Percentiles rank a stretch among this genome's conserved stretches.
Evolutionary conservation across 345 rosid species (phyloP).

Genomic region (Citrus trifoliata): DNA sequence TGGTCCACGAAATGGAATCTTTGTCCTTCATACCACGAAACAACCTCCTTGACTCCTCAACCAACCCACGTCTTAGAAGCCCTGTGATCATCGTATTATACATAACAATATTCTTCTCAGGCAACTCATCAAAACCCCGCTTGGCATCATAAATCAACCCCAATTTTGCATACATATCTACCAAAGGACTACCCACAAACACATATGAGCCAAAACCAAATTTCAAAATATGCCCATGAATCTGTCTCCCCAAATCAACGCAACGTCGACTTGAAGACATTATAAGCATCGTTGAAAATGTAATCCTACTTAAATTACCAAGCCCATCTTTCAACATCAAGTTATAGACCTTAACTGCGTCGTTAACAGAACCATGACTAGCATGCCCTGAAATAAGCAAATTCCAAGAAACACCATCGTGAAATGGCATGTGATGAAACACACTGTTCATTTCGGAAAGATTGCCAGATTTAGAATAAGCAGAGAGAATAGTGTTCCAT

Average conservation of each 20-base stretch:
- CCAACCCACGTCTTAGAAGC: constrained; percentile 60
- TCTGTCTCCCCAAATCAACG: constrained; percentile 57
- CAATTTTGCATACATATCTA: constrained; percentile 79
- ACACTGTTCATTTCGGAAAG: constrained; percentile 46
- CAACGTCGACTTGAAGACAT: constrained; percentile 43
- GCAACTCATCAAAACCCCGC: constrained; percentile 46
- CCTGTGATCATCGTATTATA: constrained; percentile 73
- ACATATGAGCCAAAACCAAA: constrained; percentile 61
- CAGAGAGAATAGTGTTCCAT: constrained; percentile 83
- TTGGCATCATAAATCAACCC: constrained; percentile 62
- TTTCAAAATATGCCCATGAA: constrained; percentile 73
- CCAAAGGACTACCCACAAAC: constrained; percentile 68
- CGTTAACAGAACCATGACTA: constrained; percentile 35
- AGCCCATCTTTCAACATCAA: constrained; percentile 60
- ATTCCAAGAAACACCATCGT: constrained; percentile 83
- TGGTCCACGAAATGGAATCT: constrained; percentile 84
- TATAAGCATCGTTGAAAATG: constrained; percentile 68
- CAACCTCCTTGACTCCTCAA: constrained; percentile 51
- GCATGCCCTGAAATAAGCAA: constrained; percentile 72
- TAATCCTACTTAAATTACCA: constrained; percentile 56
- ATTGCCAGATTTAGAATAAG: constrained; percentile 65
- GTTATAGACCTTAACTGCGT: constrained; percentile 56
- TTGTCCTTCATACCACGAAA: constrained; percentile 60
- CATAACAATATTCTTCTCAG: constrained; percentile 58
- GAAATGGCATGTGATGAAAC: constrained; percentile 55